These are phyloP conservation scores for Phytophthora fragariaefolia DNA, from an alignment of 352 stramenopile species.

Conservation along the genomic window DNA sequence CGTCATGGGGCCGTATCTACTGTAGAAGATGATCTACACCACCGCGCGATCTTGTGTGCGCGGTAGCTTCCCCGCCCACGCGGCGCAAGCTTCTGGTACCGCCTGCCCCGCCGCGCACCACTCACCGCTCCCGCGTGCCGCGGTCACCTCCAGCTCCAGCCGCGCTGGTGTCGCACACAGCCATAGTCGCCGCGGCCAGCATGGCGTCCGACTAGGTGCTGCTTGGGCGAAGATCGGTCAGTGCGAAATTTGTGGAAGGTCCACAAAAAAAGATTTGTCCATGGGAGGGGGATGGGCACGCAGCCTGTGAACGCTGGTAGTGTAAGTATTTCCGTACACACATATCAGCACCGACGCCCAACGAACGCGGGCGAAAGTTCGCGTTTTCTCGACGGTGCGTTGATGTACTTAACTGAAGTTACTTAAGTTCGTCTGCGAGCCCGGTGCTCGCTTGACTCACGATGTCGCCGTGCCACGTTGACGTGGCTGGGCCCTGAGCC, in stretches of 20 bases:
- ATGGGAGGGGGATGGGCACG: constrained; percentile 10
- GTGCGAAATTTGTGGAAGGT: constrained; percentile 22
- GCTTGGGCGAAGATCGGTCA: no score
- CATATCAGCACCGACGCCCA: constrained; percentile 10
- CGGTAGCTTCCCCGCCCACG: background rate
- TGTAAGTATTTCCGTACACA: constrained; percentile 32
- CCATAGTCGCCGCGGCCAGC: constrained; percentile 23
- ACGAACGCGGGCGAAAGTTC: constrained; percentile 43
- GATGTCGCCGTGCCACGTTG: background rate
- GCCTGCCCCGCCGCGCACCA: no score
- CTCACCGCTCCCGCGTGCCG: no score
- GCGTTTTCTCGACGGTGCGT: background rate
- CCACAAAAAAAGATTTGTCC: constrained; percentile 32
- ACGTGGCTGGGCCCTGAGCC: background rate
- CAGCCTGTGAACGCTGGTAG: constrained; percentile 6
- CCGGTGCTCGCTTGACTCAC: no score
- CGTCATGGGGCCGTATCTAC: no score
- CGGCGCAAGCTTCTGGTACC: no score
- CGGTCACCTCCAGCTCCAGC: no score
- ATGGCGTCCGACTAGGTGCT: background rate
- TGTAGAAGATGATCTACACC: no score
- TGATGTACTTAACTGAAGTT: no score
- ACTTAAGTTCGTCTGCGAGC: no score
- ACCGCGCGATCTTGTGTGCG: background rate
- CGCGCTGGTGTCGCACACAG: constrained; percentile 33